Conservation (phyloP, 306 rosid genomes). For the Chamaecrista fasciculata region DNA sequence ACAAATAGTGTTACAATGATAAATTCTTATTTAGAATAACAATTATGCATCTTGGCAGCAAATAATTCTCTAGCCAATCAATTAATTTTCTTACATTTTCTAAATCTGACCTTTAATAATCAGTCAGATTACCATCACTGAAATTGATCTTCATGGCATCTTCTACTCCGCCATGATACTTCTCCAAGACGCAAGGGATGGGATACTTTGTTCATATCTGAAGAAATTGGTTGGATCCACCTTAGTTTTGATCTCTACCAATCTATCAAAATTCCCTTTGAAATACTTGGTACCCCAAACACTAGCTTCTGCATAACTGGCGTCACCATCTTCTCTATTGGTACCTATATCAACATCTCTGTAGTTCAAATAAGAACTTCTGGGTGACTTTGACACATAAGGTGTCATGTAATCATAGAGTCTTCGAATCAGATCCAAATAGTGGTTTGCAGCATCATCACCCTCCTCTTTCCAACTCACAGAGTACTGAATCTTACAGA, state of each 20-base stretch:
- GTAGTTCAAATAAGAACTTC: slow-evolving; percentile 68
- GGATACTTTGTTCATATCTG: slow-evolving; percentile 70
- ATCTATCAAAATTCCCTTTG: slow-evolving; percentile 56
- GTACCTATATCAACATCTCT: slow-evolving; percentile 73
- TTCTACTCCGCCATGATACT: slow-evolving; percentile 32
- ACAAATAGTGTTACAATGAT: neutral
- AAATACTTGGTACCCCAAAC: slow-evolving; percentile 70
- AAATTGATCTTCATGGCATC: neutral
- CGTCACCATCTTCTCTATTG: slow-evolving; percentile 45
- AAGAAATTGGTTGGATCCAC: slow-evolving; percentile 68
- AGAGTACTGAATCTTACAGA: slow-evolving; percentile 63
- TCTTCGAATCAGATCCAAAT: slow-evolving; percentile 43
- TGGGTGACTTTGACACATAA: slow-evolving; percentile 57
- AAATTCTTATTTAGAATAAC: neutral
- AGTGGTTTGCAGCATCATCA: slow-evolving; percentile 27
- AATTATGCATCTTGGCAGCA: neutral
- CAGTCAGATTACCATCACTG: too few species aligned
- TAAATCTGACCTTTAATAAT: neutral
- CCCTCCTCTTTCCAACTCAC: slow-evolving; percentile 63
- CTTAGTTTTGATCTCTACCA: slow-evolving; percentile 53
- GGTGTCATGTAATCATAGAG: slow-evolving; percentile 67
- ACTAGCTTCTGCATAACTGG: slow-evolving; percentile 50
- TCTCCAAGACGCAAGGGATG: slow-evolving; percentile 40
- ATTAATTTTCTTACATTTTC: neutral
- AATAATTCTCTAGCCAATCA: slow-evolving; percentile 5